Evolutionary conservation across 345 rosid genomes (phyloP).

Genomic region (Angophora floribunda): DNA sequence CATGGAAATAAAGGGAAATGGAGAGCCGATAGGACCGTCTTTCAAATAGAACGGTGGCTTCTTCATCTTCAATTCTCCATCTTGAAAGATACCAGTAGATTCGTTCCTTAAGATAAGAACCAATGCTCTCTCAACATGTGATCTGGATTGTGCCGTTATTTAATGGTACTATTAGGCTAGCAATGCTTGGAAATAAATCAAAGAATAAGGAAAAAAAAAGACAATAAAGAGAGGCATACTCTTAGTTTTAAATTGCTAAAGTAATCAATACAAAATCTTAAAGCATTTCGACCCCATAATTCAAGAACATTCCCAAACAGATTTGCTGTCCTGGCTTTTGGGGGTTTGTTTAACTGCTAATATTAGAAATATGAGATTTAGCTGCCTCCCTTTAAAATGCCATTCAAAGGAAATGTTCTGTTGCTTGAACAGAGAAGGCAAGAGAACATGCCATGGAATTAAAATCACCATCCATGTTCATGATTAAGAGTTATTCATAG

Average conservation of each 20-base stretch:
- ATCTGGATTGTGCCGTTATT: background rate
- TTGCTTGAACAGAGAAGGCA: background rate
- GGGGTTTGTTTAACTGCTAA: background rate
- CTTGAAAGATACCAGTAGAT: background rate
- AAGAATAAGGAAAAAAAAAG: background rate
- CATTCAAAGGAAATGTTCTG: background rate
- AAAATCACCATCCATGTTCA: background rate
- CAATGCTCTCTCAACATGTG: background rate
- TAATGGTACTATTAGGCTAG: background rate
- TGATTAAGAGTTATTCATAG: background rate
- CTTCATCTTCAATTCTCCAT: background rate
- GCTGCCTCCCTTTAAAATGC: background rate
- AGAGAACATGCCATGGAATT: background rate
- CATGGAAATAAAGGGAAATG: background rate
- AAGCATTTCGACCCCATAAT: background rate
- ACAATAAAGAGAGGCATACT: background rate
- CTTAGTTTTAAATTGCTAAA: background rate
- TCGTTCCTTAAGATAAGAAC: too few relatives aligned
- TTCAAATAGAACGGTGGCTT: background rate
- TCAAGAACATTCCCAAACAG: background rate
- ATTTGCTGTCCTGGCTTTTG: background rate
- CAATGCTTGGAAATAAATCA: background rate
- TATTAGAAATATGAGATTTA: background rate
- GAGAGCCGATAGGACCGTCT: background rate
- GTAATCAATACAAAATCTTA: background rate